Evolutionary conservation across 106 monocot genomes (phyloP).

Genomic region (Apostasia ramifera): DNA sequence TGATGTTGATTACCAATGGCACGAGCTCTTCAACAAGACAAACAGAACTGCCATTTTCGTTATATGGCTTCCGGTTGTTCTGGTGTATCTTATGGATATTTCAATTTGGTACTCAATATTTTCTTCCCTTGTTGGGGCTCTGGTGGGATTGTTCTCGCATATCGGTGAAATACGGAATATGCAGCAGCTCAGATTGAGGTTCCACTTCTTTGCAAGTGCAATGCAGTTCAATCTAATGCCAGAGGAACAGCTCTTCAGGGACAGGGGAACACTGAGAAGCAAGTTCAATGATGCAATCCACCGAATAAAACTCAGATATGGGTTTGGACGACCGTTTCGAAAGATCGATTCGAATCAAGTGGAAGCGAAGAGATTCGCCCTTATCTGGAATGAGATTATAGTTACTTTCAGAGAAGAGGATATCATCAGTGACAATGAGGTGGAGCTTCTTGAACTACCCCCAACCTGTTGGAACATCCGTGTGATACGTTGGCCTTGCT

Average conservation of each 20-base stretch:
- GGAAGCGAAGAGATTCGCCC: conserved; percentile 51
- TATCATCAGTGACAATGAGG: conserved; percentile 70
- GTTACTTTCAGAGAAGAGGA: conserved; percentile 85
- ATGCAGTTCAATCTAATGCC: conserved; percentile 95
- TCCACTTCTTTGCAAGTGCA: conserved; percentile 94
- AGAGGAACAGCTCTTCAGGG: conserved; percentile 61
- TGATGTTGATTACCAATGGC: conserved; percentile 34
- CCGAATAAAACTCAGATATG: conserved; percentile 79
- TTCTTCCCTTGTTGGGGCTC: conserved; percentile 65
- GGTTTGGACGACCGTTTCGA: conserved; percentile 67
- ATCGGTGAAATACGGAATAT: conserved; percentile 86
- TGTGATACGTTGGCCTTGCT: conserved; percentile 86
- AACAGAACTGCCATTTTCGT: conserved; percentile 65
- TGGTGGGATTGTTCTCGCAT: conserved; percentile 82
- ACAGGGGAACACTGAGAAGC: conserved; percentile 43
- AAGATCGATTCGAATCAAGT: conserved; percentile 78
- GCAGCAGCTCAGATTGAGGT: conserved; percentile 73
- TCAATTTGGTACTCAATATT: conserved; percentile 97
- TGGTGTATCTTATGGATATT: conserved; percentile 91
- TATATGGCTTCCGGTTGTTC: conserved; percentile 79
- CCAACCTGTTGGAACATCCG: conserved; percentile 63
- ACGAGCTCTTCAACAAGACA: conserved; percentile 54
- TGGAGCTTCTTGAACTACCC: conserved; percentile 79
- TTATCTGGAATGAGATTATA: conserved; percentile 92
- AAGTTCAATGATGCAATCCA: conserved; percentile 53